Evolutionary conservation across 2,329 filamentous ascomycete genomes (phyloP).

Genomic region (Neopestalotiopsis rosae): DNA sequence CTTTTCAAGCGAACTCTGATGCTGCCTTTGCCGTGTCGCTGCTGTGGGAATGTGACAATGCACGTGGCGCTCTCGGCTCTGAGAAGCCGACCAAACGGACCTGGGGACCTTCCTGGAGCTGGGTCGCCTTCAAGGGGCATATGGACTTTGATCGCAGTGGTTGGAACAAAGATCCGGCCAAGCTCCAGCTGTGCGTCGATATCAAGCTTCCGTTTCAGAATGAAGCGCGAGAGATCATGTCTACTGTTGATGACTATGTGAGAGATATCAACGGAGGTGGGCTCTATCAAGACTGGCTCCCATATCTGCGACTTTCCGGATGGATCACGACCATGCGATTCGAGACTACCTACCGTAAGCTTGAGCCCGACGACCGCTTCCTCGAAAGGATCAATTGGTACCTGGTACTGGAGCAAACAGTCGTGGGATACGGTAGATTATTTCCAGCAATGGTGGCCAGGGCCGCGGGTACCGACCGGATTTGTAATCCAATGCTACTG

Average conservation of each 20-base stretch:
- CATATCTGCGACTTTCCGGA: neutral
- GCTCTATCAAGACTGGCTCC: neutral
- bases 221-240: neutral
- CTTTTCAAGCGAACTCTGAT: neutral
- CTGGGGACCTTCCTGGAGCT: neutral
- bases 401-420: neutral
- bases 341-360: neutral
- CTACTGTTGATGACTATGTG: neutral
- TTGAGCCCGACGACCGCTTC: neutral
- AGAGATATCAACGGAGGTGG: neutral
- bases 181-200: neutral
- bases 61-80: neutral
- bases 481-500: neutral
- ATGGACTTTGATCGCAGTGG: neutral
- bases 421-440: neutral
- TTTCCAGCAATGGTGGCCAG: neutral
- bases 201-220: neutral
- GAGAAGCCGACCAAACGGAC: neutral
- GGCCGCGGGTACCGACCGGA: neutral
- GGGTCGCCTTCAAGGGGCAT: neutral
- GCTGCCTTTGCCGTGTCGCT: neutral
- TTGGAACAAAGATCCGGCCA: neutral
- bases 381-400: neutral
- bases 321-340: neutral
- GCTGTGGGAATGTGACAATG: neutral